Evolutionary conservation across 2,329 filamentous ascomycete genomes (phyloP), one percentile per base, ranked within the genome.

Genomic region (Fusarium succisae): DNA sequence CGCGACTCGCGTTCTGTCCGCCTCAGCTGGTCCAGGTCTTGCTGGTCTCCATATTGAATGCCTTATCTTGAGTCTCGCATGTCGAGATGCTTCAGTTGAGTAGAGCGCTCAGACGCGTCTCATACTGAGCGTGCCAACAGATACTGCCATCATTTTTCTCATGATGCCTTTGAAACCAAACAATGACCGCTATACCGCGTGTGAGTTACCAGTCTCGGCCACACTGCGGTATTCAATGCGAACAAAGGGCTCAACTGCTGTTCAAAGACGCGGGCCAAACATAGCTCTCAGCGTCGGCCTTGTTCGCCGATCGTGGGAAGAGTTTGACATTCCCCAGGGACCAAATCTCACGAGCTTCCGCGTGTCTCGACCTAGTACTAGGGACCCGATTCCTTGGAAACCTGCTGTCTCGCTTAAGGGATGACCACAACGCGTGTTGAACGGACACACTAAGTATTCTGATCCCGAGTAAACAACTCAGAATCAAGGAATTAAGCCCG

Each of bases 331-430:
- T 77, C 68, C 72, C 75, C 35, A 53, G 62, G 62, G 56, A 56
- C 53, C 53, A 69, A 70, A 66, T 50, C 63, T 68, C 70, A 58
- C 63, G 51, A 45, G 59, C 41, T 50, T 32, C 58, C 47, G 63
- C 53, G 53, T 76, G 72, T 78, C 74, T 78, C 56, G 72, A 74
- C 66, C 70, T 56, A 54, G 56, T 57, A 51, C 48, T 69, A 68
- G 67, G 77, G 69, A 57, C 44, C 72, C 70, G 62, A 72, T 78
- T 51, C 58, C 63, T 62, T 70, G 74, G 60, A 61, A 69, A 57
- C 47, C 45, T 43, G 35, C 44, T 47, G 51, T 61, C 63, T 53
- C 45, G 59, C 35, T 30, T 39, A 61, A 59, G 37, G 61, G 63
- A 44, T 73, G 39, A 54, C 63, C 56, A 55, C 57, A 58, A 45